Conservation (phyloP, 257 asterid genomes). For the Misopates orontium region DNA sequence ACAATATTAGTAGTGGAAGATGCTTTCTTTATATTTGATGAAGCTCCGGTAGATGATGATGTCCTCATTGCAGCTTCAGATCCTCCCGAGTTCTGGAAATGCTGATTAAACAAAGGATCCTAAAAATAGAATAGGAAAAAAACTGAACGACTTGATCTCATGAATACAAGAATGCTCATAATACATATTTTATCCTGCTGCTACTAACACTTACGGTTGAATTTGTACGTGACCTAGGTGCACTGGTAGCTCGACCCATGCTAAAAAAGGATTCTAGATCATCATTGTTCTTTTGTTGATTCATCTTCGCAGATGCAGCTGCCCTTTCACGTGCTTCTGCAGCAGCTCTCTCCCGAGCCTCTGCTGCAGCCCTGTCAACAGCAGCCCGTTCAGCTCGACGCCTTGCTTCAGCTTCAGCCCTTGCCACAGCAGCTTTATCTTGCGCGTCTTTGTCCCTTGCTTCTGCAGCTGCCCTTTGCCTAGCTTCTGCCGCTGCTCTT, state of each 20-base stretch:
- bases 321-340: conserved; percentile 82
- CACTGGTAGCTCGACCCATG: conserved; percentile 88
- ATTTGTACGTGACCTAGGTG: conserved; percentile 70
- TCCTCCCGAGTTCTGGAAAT: conserved; percentile 60
- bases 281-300: conserved; percentile 72
- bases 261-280: conserved; percentile 90
- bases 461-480: conserved; percentile 64
- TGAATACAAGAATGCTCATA: conserved; percentile 13
- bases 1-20: conserved; percentile 73
- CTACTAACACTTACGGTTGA: conserved; percentile 59
- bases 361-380: conserved; percentile 87
- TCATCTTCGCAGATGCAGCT: conserved; percentile 64
- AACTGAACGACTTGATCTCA: conserved; percentile 15
- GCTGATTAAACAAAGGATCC: conserved; percentile 77
- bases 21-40: conserved; percentile 78
- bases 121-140: conserved; percentile 28
- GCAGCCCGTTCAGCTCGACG: conserved; percentile 93
- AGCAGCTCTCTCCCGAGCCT: conserved; percentile 93
- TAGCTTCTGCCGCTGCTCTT: conserved; percentile 84
- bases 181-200: conserved; percentile 17
- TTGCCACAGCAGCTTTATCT: conserved; percentile 65
- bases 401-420: conserved; percentile 71
- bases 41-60: conserved; percentile 53
- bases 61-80: conserved; percentile 67
- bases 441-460: conserved; percentile 56